Evolutionary conservation across 257 asterid species (phyloP), one percentile per base, ranked within the genome.

Genomic region (Solanum infundibuliforme): DNA sequence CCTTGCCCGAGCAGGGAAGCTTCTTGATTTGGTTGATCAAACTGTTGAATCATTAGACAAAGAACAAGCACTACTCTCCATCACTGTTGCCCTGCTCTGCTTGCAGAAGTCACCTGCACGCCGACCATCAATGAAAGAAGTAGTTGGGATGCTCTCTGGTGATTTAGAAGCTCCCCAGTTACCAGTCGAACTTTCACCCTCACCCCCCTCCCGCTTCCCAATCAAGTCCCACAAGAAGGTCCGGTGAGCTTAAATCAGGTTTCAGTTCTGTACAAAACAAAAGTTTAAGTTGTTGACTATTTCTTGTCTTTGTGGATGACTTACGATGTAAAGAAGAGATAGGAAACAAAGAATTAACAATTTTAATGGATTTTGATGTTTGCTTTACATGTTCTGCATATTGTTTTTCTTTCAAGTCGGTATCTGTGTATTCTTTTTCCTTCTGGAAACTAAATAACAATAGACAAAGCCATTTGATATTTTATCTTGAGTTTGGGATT

Each of bases 1-100:
- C 74, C 98, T 97, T 77, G 96, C 99, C 84, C 99, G 98, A 6
- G 95, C 96, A 9, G 99, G 99, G 93, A 97, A 93, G 92, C 99
- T 96, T 87, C 93, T 92, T 29, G 98, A 95, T 90, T 92, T 97
- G 65, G 99, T 97, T 38, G 99, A 97, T 87, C 93, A 81, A 87
- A 92, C 90, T 18, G 75, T 97, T 60, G 89, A 93, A 69, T 89
- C 91, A 55, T 85, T 93, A 72, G 90, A 96, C 72, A 91, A 88
- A 68, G 98, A 93, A 43, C 98, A 95, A 87, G 99, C 98, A 2
- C 85, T 94, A 89, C 81, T 96, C 8, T 97, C 98, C 90, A 93
- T 94, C 65, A 94, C 94, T 2, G 98, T 97, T 88, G 99, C 99
- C 5, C 84, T 96, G 89, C 98, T 92, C 35, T 97, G 99, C 91